A percentile compares a stretch with the other conserved stretches of the same genome.
phyloP scores from a whole-genome alignment of 1,284 basidiomycete species.

The Austroboletus niveus region DNA sequence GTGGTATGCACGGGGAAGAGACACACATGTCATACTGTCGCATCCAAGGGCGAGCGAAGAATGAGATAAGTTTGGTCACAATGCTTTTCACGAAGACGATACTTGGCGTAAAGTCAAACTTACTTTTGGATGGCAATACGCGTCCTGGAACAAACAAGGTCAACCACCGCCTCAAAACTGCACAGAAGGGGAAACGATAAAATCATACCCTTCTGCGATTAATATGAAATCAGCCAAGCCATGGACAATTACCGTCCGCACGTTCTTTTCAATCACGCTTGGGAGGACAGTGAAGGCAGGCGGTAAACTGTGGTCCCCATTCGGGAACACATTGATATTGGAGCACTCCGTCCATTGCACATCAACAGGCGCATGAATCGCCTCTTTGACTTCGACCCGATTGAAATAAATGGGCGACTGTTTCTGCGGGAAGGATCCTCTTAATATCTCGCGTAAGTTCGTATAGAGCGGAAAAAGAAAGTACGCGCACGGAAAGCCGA shows the following conservation, averaged over 20 bases:
- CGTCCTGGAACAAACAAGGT: conserved; percentile 36
- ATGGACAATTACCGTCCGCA: conserved; percentile 66
- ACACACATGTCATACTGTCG: conserved; percentile 68
- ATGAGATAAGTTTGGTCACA: not conserved
- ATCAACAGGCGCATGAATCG: conserved; percentile 67
- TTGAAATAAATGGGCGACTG: conserved; percentile 63
- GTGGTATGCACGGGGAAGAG: not conserved
- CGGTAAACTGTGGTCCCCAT: conserved; percentile 59
- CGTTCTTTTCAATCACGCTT: conserved; percentile 72
- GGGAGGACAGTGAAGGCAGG: conserved; percentile 64
- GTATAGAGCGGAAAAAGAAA: not conserved
- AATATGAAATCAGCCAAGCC: conserved; percentile 70
- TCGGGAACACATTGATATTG: conserved; percentile 56
- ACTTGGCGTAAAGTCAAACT: conserved; percentile 20
- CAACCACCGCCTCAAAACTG: not conserved
- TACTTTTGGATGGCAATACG: conserved; percentile 69
- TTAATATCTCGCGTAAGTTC: conserved; percentile 22
- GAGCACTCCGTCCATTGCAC: conserved; percentile 67
- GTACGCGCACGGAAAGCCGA: conserved; percentile 64
- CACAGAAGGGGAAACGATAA: not conserved
- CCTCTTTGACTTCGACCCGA: conserved; percentile 64
- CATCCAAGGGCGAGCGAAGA: not conserved
- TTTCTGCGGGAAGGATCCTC: conserved; percentile 58
- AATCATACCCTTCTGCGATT: conserved; percentile 65
- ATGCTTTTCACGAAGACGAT: not conserved